A percentile compares a stretch with the other conserved stretches of the same genome.
Conservation (phyloP, 352 stramenopile species). For the Pythium coloratum region DNA sequence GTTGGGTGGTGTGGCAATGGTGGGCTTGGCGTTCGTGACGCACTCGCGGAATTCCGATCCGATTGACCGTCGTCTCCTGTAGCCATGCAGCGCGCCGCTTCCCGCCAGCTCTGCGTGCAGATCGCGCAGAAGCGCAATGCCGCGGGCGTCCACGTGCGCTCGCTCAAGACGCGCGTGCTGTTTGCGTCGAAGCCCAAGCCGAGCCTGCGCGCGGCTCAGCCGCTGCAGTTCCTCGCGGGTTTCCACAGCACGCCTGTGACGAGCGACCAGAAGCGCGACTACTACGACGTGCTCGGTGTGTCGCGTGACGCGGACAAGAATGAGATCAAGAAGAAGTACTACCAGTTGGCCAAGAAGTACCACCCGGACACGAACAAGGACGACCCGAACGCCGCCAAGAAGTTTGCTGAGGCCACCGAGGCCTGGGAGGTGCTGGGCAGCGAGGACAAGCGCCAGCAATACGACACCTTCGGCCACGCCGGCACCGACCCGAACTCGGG, state of each 20-base stretch:
- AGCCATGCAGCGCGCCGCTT: conserved; percentile 21
- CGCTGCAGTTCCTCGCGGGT: conserved; percentile 22
- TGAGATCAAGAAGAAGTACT: conserved; percentile 98
- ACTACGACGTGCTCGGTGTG: conserved; percentile 96
- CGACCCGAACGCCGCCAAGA: conserved; percentile 87
- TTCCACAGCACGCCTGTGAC: conserved; percentile 73
- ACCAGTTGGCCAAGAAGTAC: conserved; percentile 96
- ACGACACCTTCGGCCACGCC: conserved; percentile 94
- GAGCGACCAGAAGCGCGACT: conserved; percentile 89
- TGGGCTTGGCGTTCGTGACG: conserved; percentile 17
- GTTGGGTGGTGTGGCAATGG: conserved; percentile 28
- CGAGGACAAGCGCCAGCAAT: conserved; percentile 92
- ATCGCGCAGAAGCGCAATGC: conserved; percentile 26
- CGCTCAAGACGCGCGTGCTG: conserved; percentile 21
- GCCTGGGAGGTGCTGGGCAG: conserved; percentile 93
- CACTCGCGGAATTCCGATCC: conserved; percentile 28
- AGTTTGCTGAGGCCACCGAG: conserved; percentile 93
- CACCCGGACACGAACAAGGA: conserved; percentile 98
- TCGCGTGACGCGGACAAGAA: conserved; percentile 87
- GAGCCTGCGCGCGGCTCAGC: conserved; percentile 2
- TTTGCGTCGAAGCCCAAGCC: background rate
- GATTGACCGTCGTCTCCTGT: background rate
- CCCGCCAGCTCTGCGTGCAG: conserved; percentile 22
- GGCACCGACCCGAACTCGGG: conserved; percentile 91
- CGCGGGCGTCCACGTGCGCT: conserved; percentile 16